Percentiles rank a stretch among this genome's conserved stretches.
These are phyloP conservation scores for Chlamydomonas urium DNA, from an alignment of 139 green algal genomes.

Conservation along the genomic window DNA sequence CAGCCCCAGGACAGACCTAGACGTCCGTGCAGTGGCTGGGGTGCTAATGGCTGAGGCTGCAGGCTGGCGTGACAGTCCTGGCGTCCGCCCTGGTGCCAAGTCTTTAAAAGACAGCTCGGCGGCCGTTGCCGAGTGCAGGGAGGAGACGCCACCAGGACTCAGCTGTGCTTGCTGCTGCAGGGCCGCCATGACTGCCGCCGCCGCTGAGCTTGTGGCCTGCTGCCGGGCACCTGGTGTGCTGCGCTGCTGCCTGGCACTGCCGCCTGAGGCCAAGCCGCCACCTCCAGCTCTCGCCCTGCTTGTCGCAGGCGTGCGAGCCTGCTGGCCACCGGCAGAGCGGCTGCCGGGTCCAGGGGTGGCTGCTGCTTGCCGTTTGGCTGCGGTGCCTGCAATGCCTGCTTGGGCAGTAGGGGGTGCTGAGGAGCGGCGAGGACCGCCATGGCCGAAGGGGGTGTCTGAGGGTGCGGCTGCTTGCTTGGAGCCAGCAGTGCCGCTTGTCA, in stretches of 20 bases:
- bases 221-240: not conserved
- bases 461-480: too few species aligned
- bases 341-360: too few species aligned
- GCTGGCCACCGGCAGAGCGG: not conserved
- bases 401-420: too few species aligned
- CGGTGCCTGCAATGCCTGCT: too few species aligned
- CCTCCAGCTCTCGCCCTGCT: not conserved
- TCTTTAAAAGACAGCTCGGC: too few species aligned
- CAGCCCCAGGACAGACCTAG: not conserved
- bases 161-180: not conserved
- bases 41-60: not conserved
- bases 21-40: not conserved
- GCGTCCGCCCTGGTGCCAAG: not conserved
- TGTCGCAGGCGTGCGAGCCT: not conserved
- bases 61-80: not conserved
- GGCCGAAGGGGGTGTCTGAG: too few species aligned
- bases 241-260: not conserved
- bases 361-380: too few species aligned
- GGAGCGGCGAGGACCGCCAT: too few species aligned
- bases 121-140: too few species aligned
- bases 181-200: too few species aligned
- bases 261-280: not conserved
- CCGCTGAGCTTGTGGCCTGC: not conserved
- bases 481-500: too few species aligned
- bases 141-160: too few species aligned